Conservation (phyloP, 306 rosid species). For the Hylodesmum podocarpum region DNA sequence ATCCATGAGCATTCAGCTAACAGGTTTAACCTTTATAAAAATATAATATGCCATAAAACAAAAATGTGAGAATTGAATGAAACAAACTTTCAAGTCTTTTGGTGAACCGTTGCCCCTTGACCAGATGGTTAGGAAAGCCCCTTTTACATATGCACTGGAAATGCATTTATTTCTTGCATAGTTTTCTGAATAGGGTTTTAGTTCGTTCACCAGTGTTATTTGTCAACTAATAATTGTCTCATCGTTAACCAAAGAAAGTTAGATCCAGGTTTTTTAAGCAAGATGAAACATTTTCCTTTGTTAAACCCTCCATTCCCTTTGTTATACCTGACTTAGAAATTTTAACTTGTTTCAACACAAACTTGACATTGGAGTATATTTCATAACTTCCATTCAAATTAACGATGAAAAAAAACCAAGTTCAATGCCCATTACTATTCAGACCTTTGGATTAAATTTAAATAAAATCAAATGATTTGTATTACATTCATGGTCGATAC, state of each 20-base stretch:
- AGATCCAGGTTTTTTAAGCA: not conserved
- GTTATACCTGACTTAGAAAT: not conserved
- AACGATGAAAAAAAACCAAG: not conserved
- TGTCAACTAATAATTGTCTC: not conserved
- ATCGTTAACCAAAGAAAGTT: not conserved
- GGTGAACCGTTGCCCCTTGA: not conserved
- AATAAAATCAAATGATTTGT: not conserved
- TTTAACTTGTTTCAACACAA: not conserved
- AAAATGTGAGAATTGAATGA: no score
- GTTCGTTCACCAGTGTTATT: not conserved
- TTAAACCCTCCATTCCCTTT: not conserved
- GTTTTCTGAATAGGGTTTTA: not conserved
- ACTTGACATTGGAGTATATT: not conserved
- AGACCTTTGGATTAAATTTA: not conserved
- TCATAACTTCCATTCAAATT: no score
- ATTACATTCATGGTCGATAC: not conserved
- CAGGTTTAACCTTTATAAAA: not conserved
- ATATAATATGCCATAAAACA: no score
- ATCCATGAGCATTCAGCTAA: slow-evolving; percentile 9
- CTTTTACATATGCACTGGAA: not conserved
- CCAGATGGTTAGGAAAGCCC: not conserved
- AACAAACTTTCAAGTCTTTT: no score
- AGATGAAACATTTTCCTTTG: not conserved
- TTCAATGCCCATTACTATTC: not conserved
- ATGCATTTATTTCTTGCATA: not conserved